Evolutionary conservation across 1,284 basidiomycete species (phyloP), one percentile per base, ranked within the genome.

Genomic region (Hypsizygus ulmarius): DNA sequence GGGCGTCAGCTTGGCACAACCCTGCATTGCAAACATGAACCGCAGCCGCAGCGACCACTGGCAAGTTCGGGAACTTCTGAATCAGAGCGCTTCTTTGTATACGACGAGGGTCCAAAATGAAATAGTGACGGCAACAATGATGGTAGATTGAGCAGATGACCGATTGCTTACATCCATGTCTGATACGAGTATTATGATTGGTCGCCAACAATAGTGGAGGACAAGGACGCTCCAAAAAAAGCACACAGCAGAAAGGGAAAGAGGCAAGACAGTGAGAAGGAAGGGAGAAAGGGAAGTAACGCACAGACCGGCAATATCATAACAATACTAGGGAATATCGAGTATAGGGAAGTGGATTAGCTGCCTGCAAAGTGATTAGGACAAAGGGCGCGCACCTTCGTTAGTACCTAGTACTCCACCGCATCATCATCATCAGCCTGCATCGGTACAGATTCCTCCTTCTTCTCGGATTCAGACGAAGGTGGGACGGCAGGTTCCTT

Each of bases 401-500:
- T 55, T 32, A 48, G 51, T 55, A 55, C 51, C 50, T 66, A 73
- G 60, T 73, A 73, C 55, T 73, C 71, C n/a, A 73, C 70, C 5
- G 68, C 71, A 51, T 73, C 71, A 36, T 72, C 71, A 53, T 70
- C 70, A 43, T 73, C 71, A 25, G 64, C 67, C 53, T 69, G 76
- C 64, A 76, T 74, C 29, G 71, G 62, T 43, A 70, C 64, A 8
- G 67, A 57, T 46, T 78, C 78, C 32, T 71, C 71, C 51, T 74
- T 73, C 57, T 70, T 72, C 50, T 72, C 69, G 50, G 59, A 61
- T 53, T 68, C 65, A 14, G 61, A 55, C 39, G 10, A 18, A 25
- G 43, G 21, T 7, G 21, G 21, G 21, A 7, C 4, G 5, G 34
- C 27, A 16, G 61, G 58, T 39, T 71, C 64, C 49, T 72, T 68